phyloP scores from a whole-genome alignment of 495 filamentous ascomycete genomes.

The Hypoxylon fuscum region DNA sequence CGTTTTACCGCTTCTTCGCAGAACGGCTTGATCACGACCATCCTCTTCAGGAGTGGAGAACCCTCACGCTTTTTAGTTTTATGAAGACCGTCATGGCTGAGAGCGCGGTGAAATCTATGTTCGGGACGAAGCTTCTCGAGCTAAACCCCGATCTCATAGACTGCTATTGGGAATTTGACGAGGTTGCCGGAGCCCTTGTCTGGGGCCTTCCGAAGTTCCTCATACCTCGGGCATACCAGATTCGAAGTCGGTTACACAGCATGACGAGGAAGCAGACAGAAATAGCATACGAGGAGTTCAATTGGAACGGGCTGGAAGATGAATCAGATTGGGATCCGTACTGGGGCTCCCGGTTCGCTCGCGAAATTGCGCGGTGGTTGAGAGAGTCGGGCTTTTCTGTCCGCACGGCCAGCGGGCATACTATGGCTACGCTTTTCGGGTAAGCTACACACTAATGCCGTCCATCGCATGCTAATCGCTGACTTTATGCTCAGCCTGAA shows the following conservation, averaged over 20 bases:
- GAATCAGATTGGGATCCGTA: slow-evolving; percentile 42
- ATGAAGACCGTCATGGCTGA: background rate
- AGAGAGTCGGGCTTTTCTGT: slow-evolving; percentile 27
- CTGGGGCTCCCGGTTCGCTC: slow-evolving; percentile 37
- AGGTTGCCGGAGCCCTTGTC: slow-evolving; percentile 8
- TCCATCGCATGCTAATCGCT: background rate
- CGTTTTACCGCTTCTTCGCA: too few relatives aligned
- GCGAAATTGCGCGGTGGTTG: slow-evolving; percentile 34
- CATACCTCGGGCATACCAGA: slow-evolving; percentile 62
- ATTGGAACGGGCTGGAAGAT: slow-evolving; percentile 25
- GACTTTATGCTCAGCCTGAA: slow-evolving; percentile 32
- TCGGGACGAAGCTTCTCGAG: slow-evolving; percentile 32
- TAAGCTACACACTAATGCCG: slow-evolving; percentile 2
- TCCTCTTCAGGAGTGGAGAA: too few relatives aligned
- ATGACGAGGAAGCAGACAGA: slow-evolving; percentile 7
- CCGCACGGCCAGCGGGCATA: slow-evolving; percentile 6
- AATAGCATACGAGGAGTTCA: slow-evolving; percentile 13
- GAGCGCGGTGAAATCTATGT: slow-evolving; percentile 23
- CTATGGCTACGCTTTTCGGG: slow-evolving; percentile 12
- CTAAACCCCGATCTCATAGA: slow-evolving; percentile 34
- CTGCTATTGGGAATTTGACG: slow-evolving; percentile 38
- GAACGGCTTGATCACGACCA: too few relatives aligned
- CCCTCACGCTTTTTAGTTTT: too few relatives aligned
- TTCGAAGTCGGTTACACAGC: slow-evolving; percentile 16
- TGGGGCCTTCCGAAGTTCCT: slow-evolving; percentile 57